A percentile compares a stretch with the other conserved stretches of the same genome.
phyloP scores from a whole-genome alignment of 2,329 filamentous ascomycete genomes.

The Diaporthe sp. region DNA sequence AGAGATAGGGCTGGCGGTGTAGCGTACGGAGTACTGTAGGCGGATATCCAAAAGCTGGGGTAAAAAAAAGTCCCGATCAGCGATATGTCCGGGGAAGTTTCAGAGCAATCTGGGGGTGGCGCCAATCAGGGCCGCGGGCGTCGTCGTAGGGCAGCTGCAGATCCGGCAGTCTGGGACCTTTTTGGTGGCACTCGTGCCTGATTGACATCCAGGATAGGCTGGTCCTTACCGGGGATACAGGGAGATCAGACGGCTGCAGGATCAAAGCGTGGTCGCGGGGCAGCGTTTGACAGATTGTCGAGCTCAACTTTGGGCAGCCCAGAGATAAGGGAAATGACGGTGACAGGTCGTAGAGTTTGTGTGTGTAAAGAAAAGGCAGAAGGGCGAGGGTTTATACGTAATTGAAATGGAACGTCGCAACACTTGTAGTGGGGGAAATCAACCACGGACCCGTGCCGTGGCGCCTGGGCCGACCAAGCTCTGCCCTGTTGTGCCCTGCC shows the following conservation, averaged over 20 bases:
- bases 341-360: constrained; percentile 52
- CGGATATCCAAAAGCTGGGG: constrained; percentile 34
- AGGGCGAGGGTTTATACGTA: constrained; percentile 62
- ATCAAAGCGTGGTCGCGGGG: constrained; percentile 47
- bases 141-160: constrained; percentile 50
- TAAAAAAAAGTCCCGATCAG: constrained; percentile 46
- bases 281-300: constrained; percentile 42
- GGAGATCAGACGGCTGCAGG: constrained; percentile 39
- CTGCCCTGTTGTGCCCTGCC: constrained; percentile 27
- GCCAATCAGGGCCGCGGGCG: constrained; percentile 58
- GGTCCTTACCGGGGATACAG: constrained; percentile 39
- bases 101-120: constrained; percentile 46
- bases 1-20: constrained; percentile 39
- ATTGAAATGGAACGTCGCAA: constrained; percentile 46
- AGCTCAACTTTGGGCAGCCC: constrained; percentile 38
- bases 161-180: constrained; percentile 54
- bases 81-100: constrained; percentile 43
- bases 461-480: constrained; percentile 36
- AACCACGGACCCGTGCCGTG: constrained; percentile 36
- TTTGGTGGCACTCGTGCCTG: constrained; percentile 39
- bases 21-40: constrained; percentile 32
- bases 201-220: constrained; percentile 40
- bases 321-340: constrained; percentile 49
- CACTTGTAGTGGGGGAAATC: constrained; percentile 43
- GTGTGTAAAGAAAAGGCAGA: constrained; percentile 56